Percentiles rank a stretch among this genome's conserved stretches.
These are phyloP conservation scores for Pisolithus marmoratus DNA, from an alignment of 768 basidiomycete genomes.

Conservation along the genomic window DNA sequence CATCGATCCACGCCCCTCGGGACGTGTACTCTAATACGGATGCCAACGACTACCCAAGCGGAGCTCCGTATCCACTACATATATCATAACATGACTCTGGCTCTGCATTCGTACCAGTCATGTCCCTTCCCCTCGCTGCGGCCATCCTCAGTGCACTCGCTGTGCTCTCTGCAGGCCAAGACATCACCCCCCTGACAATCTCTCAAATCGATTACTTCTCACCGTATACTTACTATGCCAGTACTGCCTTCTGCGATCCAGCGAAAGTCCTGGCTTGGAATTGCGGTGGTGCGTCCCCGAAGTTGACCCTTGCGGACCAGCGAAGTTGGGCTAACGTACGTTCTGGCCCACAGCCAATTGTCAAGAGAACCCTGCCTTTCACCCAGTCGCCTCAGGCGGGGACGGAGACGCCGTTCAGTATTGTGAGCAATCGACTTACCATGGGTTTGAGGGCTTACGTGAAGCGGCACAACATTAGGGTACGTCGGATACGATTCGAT, in stretches of 20 bases:
- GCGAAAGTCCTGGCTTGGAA: slow-evolving; percentile 41
- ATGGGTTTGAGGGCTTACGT: background rate
- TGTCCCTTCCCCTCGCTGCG: too few species aligned
- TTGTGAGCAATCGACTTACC: slow-evolving; percentile 26
- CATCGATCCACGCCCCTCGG: too few species aligned
- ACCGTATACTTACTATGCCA: slow-evolving; percentile 47
- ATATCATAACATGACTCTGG: too few species aligned
- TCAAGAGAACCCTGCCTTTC: slow-evolving; percentile 41
- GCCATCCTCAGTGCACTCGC: slow-evolving; percentile 3
- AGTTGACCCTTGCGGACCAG: background rate
- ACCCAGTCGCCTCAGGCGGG: slow-evolving; percentile 44
- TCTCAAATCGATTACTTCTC: slow-evolving; percentile 38
- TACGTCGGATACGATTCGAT: slow-evolving; percentile 47
- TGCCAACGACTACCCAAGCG: too few species aligned
- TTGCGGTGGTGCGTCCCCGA: slow-evolving; percentile 44
- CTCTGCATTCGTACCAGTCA: too few species aligned
- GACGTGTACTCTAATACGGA: too few species aligned
- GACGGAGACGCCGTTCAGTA: slow-evolving; percentile 38
- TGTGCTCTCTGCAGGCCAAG: slow-evolving; percentile 27
- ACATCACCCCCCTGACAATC: slow-evolving; percentile 34
- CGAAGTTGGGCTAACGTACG: background rate
- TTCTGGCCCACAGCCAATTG: slow-evolving; percentile 35
- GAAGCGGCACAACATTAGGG: slow-evolving; percentile 29
- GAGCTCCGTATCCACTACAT: too few species aligned
- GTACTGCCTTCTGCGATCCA: slow-evolving; percentile 44